phyloP scores from a whole-genome alignment of 192 early-diverging fungal species.

The Coemansia sp. region DNA sequence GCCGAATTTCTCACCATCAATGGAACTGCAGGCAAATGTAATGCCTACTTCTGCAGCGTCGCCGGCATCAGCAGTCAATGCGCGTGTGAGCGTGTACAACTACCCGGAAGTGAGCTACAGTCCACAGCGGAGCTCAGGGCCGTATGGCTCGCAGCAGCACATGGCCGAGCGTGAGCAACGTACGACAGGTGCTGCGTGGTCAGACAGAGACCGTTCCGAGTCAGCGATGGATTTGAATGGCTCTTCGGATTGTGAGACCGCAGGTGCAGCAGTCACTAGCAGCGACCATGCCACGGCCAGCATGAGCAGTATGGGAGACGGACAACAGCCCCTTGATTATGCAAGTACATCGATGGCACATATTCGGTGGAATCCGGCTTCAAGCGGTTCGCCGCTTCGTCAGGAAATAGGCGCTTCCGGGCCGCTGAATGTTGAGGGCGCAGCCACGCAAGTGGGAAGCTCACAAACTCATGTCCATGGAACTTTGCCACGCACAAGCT shows the following conservation, averaged over 20 bases:
- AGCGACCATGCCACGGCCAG: conserved; percentile 2
- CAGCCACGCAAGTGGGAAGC: neutral
- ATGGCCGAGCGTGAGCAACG: neutral
- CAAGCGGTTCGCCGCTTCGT: conserved; percentile 38
- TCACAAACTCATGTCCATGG: conserved; percentile 18
- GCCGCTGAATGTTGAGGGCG: neutral
- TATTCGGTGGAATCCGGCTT: conserved; percentile 44
- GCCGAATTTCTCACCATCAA: conserved; percentile 6
- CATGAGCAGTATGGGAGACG: conserved; percentile 5
- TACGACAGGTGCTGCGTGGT: neutral
- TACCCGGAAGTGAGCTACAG: conserved; percentile 42
- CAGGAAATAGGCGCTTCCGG: conserved; percentile 20
- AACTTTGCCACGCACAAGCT: conserved; percentile 33
- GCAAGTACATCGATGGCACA: conserved; percentile 30
- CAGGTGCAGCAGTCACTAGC: neutral
- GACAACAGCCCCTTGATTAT: conserved; percentile 24
- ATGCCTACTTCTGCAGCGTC: neutral
- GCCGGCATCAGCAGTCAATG: neutral
- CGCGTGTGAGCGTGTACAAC: conserved; percentile 22
- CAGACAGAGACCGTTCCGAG: neutral
- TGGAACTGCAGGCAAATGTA: neutral
- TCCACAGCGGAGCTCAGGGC: conserved; percentile 7
- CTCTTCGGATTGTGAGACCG: conserved; percentile 2
- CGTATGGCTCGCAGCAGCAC: conserved; percentile 11
- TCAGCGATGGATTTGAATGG: neutral